Evolutionary conservation across 192 early-diverging fungal genomes (phyloP).

Genomic region (Mortierella alpina): DNA sequence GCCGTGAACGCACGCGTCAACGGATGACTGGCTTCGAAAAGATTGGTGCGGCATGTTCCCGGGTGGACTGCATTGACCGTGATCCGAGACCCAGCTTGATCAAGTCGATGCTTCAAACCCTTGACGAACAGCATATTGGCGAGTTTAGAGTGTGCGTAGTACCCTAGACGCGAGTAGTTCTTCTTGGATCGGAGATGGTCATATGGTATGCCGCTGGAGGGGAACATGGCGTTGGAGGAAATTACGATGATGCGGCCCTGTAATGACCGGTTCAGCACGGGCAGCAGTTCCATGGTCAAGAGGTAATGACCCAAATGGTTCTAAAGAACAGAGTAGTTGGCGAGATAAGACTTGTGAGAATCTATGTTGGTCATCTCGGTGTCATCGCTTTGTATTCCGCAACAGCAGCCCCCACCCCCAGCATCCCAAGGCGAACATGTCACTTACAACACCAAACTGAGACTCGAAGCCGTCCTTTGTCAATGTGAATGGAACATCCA

Average conservation of each 20-base stretch:
- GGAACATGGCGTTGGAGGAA: not conserved
- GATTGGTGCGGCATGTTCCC: not conserved
- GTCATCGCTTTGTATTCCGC: too few relatives aligned
- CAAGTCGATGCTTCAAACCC: conserved; percentile 1
- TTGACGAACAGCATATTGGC: conserved; percentile 18
- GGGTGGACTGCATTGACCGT: conserved; percentile 7
- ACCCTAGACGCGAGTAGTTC: conserved; percentile 1
- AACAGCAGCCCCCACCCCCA: too few relatives aligned
- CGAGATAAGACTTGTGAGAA: not conserved
- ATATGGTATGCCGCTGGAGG: not conserved
- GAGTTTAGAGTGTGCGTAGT: conserved; percentile 8
- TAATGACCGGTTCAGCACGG: not conserved
- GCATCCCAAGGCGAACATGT: too few relatives aligned
- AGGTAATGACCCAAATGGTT: conserved; percentile 8
- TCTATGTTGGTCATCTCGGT: not conserved
- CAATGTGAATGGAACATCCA: conserved; percentile 21
- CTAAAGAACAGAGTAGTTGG: not conserved
- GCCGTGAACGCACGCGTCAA: not conserved
- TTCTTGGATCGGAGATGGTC: not conserved
- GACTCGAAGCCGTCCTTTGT: conserved; percentile 1
- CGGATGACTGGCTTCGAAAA: not conserved
- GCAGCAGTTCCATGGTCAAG: conserved; percentile 10
- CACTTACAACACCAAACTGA: conserved; percentile 1
- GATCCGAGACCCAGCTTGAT: not conserved
- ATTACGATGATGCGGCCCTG: conserved; percentile 12